Percentiles rank a stretch among this genome's conserved stretches.
Conservation (phyloP, 2,329 filamentous ascomycete genomes). For the Sporothrix phasma region DNA sequence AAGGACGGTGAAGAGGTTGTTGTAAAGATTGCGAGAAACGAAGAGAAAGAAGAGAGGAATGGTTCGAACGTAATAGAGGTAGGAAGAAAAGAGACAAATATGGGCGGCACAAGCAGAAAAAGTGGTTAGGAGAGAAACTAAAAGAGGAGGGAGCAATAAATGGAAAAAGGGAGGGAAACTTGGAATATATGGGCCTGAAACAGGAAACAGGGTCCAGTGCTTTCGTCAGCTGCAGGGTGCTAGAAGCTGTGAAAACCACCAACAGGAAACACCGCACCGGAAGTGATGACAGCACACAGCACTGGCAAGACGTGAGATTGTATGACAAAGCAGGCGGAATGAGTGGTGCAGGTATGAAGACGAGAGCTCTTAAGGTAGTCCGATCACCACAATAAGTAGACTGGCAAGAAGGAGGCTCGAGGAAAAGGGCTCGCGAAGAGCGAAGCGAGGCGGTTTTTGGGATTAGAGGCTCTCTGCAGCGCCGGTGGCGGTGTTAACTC, state of each 20-base stretch:
- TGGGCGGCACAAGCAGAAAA: not conserved
- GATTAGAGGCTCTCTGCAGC: not conserved
- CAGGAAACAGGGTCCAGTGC: slow-evolving; percentile 5
- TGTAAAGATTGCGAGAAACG: not conserved
- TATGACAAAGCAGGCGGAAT: not conserved
- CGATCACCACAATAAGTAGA: too few species aligned
- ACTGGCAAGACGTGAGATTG: slow-evolving; percentile 1
- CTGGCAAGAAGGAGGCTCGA: too few species aligned
- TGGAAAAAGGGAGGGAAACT: not conserved
- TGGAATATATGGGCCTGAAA: not conserved
- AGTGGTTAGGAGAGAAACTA: not conserved
- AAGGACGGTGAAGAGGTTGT: not conserved
- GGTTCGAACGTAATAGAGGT: not conserved
- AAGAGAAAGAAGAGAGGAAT: not conserved
- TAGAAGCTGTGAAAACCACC: not conserved
- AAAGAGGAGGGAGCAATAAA: not conserved
- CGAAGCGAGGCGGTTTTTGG: not conserved
- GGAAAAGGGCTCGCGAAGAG: too few species aligned
- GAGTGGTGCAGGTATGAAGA: not conserved
- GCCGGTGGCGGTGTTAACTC: not conserved
- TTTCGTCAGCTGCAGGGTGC: slow-evolving; percentile 5
- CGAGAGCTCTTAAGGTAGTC: too few species aligned
- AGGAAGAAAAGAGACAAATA: not conserved
- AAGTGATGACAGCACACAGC: not conserved
- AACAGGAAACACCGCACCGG: slow-evolving; percentile 7